These are phyloP conservation scores for Bryopsis sp. DNA, from an alignment of 139 green algal genomes.

Conservation along the genomic window DNA sequence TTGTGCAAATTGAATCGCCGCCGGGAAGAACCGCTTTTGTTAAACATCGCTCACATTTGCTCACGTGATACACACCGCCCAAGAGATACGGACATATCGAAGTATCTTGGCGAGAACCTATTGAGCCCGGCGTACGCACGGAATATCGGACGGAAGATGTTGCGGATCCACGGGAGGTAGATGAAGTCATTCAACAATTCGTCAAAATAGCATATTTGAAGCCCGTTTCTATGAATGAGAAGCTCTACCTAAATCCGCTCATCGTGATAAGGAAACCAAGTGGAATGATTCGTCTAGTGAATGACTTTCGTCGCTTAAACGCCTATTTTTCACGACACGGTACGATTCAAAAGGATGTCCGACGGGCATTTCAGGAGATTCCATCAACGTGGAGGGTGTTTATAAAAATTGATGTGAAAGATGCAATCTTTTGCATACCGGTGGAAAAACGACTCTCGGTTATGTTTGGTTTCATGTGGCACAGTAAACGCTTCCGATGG, in stretches of 20 bases:
- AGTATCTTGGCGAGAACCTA: too few relatives aligned
- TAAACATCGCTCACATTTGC: too few relatives aligned
- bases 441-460: neutral
- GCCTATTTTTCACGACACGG: conserved; percentile 8
- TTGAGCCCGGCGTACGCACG: too few relatives aligned
- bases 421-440: conserved; percentile 17
- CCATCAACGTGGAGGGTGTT: neutral
- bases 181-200: too few relatives aligned
- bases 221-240: too few relatives aligned
- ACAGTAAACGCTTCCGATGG: neutral
- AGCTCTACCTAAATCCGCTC: conserved; percentile 10
- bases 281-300: neutral
- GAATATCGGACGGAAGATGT: too few relatives aligned
- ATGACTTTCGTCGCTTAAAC: conserved; percentile 13
- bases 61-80: too few relatives aligned
- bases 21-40: too few relatives aligned
- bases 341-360: conserved; percentile 6
- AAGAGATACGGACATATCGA: too few relatives aligned
- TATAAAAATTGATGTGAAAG: conserved; percentile 9
- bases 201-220: too few relatives aligned
- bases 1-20: too few relatives aligned
- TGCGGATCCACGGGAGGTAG: too few relatives aligned
- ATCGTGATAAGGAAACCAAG: neutral
- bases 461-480: conserved; percentile 12
- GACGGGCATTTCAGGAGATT: neutral